Base-by-base conservation (phyloP, 2,329 filamentous ascomycete species). In the Xylaria sp. region DNA sequence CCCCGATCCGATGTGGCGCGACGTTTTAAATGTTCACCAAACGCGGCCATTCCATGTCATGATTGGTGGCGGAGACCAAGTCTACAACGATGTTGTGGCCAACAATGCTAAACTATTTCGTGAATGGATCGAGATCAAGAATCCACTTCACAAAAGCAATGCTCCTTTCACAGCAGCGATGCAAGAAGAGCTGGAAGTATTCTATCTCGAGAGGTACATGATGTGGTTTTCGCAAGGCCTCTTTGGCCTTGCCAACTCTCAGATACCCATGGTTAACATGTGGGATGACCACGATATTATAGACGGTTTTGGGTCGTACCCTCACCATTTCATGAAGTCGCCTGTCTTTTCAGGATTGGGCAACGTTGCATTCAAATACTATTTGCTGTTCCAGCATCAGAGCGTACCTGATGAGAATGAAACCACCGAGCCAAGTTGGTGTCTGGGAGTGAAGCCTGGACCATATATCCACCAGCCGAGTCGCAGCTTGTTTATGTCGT, bases 201-300 rank as follows among this genome's bases (percentile, higher is more conserved):
- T 97, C 75, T 99, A 97, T 76, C 85, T 99, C 0, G 88, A 97
- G 67, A 88, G 93, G 23, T 99, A 99, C 76, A 89, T 90, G 68
- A 92, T 90, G 86, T 99, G 96, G 94, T 99, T 98, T 80, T 97
- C 94, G 0, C 94, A 97, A 76, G 96, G 97, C 0, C 83, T 98
- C 5, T 99, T 97, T 76, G 89, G 92, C n/a, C 88, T 99, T 77
- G 96, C 95, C 5, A 94, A 91, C 74, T 92, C 92, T 1, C 95
- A 98, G 78, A 98, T 99, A 54, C 94, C 96, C 9, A 98, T 97
- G 94, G 89, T 99, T 75, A 99, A 99, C 79, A 94, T 99, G 79
- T 97, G 92, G 85, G 95, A 98, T 79, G 96, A 98, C 75, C 96
- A 98, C 78, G 93, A 96, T 74, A 92, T 94, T 73, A 94, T 94